phyloP scores from a whole-genome alignment of 2,329 filamentous ascomycete genomes.

The Stagonosporopsis cucurbitacearum region DNA sequence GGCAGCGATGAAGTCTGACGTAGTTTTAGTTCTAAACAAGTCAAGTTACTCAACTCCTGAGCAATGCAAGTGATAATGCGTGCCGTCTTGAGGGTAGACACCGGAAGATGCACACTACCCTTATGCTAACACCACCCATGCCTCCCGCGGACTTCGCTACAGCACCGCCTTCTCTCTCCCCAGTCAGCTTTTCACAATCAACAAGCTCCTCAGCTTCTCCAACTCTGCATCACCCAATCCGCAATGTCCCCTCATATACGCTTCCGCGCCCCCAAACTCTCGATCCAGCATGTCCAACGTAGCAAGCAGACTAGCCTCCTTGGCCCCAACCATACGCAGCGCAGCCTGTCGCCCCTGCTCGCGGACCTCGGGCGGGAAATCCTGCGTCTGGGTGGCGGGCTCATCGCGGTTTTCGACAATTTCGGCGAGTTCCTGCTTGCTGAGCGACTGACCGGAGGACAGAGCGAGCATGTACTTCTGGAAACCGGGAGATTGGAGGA shows the following conservation, averaged over 20 bases:
- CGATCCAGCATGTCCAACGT: constrained; percentile 62
- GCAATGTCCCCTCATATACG: constrained; percentile 66
- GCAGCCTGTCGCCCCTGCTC: constrained; percentile 36
- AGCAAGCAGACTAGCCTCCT: constrained; percentile 59
- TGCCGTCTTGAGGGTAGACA: too few species aligned
- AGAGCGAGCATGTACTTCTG: constrained; percentile 30
- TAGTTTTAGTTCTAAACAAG: too few species aligned
- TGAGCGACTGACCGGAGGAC: constrained; percentile 30
- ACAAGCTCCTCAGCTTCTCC: constrained; percentile 51
- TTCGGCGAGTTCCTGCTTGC: constrained; percentile 59
- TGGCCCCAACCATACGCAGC: constrained; percentile 47
- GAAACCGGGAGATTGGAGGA: constrained; percentile 50
- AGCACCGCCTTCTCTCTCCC: neutral
- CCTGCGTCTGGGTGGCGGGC: constrained; percentile 42
- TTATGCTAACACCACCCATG: neutral
- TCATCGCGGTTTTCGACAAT: constrained; percentile 42
- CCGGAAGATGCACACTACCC: too few species aligned
- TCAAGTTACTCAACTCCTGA: too few species aligned
- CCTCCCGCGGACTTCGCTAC: neutral
- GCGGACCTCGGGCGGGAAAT: constrained; percentile 46
- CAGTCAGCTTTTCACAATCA: constrained; percentile 30
- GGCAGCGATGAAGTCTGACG: too few species aligned
- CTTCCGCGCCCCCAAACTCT: constrained; percentile 68
- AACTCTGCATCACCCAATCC: constrained; percentile 64
- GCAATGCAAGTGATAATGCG: too few species aligned